phyloP scores from a whole-genome alignment of 225 moss, liverwort and hornwort species.

The Marchantia paleacea region DNA sequence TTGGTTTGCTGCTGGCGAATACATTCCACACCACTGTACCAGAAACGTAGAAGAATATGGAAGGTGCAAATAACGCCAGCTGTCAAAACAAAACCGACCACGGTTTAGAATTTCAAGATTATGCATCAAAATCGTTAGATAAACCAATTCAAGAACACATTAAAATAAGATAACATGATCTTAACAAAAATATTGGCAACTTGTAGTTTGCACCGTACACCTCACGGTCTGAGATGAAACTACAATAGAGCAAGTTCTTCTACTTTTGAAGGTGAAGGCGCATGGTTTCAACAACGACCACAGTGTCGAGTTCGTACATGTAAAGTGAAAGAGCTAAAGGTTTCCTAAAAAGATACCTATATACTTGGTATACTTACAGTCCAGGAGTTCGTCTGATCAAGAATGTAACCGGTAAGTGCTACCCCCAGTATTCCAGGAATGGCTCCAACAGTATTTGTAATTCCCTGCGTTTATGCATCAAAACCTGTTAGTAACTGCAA shows the following conservation, averaged over 20 bases:
- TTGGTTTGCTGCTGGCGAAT: slow-evolving; percentile 83
- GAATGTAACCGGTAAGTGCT: slow-evolving; percentile 75
- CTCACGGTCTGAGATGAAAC: no score
- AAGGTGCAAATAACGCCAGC: slow-evolving; percentile 90
- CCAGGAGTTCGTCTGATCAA: slow-evolving; percentile 89
- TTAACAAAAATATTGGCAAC: no score
- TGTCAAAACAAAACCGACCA: slow-evolving; percentile 30
- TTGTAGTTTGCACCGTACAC: no score
- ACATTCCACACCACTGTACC: slow-evolving; percentile 80
- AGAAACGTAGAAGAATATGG: slow-evolving; percentile 88
- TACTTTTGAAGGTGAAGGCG: no score
- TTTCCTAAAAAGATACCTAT: background rate
- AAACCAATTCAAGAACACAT: no score
- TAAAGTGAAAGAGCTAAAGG: no score
- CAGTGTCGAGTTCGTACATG: no score
- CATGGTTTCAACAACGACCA: no score
- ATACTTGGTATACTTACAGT: slow-evolving; percentile 49
- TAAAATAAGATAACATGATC: no score
- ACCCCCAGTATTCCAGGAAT: slow-evolving; percentile 89
- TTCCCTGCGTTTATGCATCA: slow-evolving; percentile 53
- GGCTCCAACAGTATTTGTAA: slow-evolving; percentile 81
- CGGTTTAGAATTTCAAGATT: no score
- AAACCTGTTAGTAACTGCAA: background rate
- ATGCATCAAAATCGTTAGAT: no score
- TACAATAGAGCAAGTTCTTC: no score